A percentile compares a stretch with the other conserved stretches of the same genome.
Evolutionary conservation across 2,329 filamentous ascomycete genomes (phyloP).

Genomic region (Fusarium solani-melongenae): DNA sequence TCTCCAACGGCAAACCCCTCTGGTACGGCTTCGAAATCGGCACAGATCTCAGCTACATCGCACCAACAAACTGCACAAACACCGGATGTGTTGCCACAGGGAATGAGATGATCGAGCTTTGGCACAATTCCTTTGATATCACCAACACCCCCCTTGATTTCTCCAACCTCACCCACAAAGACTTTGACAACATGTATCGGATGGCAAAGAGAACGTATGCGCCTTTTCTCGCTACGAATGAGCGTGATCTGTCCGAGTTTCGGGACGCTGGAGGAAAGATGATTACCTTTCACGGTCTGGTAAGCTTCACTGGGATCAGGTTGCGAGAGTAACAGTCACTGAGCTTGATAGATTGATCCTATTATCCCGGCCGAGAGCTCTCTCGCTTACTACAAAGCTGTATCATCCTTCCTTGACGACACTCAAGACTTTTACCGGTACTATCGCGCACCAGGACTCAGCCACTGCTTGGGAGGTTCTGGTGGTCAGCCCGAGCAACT

Average conservation of each 20-base stretch:
- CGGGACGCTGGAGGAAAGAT: conserved; percentile 23
- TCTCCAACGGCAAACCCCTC: conserved; percentile 15
- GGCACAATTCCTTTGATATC: background rate
- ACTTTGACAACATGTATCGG: conserved; percentile 8
- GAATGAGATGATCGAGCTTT: background rate
- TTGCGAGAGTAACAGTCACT: background rate
- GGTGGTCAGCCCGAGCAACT: conserved; percentile 30
- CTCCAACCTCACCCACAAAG: background rate
- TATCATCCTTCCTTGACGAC: conserved; percentile 23
- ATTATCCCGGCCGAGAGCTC: conserved; percentile 27
- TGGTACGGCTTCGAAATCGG: conserved; percentile 12
- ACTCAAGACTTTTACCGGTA: conserved; percentile 47
- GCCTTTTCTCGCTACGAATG: conserved; percentile 5
- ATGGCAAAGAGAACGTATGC: background rate
- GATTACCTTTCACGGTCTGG: conserved; percentile 24
- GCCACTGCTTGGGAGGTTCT: conserved; percentile 46
- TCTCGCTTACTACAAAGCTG: conserved; percentile 44
- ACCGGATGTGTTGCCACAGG: background rate
- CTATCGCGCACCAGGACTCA: conserved; percentile 48
- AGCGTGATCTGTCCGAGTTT: conserved; percentile 21
- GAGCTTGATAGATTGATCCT: conserved; percentile 23
- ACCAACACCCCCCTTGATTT: background rate
- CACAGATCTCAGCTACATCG: background rate
- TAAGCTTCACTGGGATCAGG: background rate
- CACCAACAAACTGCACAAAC: background rate